A percentile compares a stretch with the other conserved stretches of the same genome.
Conservation (phyloP, 2,329 filamentous ascomycete species). For the Colletotrichum sp. region DNA sequence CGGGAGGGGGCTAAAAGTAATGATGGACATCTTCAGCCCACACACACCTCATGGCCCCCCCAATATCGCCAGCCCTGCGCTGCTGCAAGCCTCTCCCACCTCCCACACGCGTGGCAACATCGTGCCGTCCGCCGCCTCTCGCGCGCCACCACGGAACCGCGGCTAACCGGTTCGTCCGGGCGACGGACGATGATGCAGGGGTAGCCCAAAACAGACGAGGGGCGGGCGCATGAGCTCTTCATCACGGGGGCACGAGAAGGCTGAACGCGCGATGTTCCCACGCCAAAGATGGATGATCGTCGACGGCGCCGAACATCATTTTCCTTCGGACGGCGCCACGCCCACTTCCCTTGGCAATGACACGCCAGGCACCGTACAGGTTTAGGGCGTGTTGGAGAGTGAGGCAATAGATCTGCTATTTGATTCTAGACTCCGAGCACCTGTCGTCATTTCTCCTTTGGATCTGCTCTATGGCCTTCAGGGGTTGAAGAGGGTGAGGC, state of each 20-base stretch:
- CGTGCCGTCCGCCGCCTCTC: background rate
- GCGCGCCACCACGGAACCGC: background rate
- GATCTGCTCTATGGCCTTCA: background rate
- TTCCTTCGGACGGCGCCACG: background rate
- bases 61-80: background rate
- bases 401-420: background rate
- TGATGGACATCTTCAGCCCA: background rate
- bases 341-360: background rate
- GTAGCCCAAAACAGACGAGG: background rate
- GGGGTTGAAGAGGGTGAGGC: background rate
- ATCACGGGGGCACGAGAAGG: background rate
- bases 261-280: background rate
- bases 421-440: background rate
- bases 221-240: background rate
- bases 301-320: background rate
- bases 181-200: background rate
- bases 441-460: background rate
- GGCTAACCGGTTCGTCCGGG: background rate
- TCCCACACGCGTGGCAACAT: background rate
- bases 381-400: background rate
- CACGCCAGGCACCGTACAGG: background rate
- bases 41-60: background rate
- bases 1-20: background rate
- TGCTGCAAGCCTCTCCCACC: background rate
- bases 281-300: background rate